A percentile compares a stretch with the other conserved stretches of the same genome.
These are phyloP conservation scores for Plasmopara halstedii DNA, from an alignment of 352 stramenopile genomes.

Conservation along the genomic window DNA sequence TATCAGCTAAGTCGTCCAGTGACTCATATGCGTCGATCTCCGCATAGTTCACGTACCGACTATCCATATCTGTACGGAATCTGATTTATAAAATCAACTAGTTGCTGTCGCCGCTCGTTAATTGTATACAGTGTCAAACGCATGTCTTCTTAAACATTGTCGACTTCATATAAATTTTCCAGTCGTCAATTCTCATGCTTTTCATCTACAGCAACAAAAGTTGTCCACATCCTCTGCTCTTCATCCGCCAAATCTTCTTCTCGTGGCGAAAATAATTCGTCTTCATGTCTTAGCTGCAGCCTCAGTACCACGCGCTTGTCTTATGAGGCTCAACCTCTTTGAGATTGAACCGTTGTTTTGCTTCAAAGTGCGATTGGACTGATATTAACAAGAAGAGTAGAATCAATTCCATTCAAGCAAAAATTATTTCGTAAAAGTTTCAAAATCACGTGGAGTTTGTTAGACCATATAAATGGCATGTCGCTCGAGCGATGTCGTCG, in stretches of 20 bases:
- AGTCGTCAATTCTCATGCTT: slow-evolving; percentile 29
- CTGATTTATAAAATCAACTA: slow-evolving; percentile 73
- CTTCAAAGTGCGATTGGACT: too few relatives aligned
- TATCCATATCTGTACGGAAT: slow-evolving; percentile 58
- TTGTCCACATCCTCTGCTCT: slow-evolving; percentile 56
- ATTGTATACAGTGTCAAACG: slow-evolving; percentile 15
- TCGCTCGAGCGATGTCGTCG: too few relatives aligned
- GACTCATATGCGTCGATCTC: slow-evolving; percentile 51
- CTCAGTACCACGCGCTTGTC: too few relatives aligned
- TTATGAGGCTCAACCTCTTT: too few relatives aligned
- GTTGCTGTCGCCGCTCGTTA: slow-evolving; percentile 38
- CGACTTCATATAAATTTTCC: slow-evolving; percentile 25
- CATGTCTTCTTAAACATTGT: slow-evolving; percentile 33
- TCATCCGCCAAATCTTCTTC: slow-evolving; percentile 48
- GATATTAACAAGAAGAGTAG: too few relatives aligned
- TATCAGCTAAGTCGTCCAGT: slow-evolving; percentile 57
- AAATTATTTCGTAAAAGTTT: too few relatives aligned
- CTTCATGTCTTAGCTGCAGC: too few relatives aligned
- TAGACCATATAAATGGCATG: too few relatives aligned
- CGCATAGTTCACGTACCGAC: slow-evolving; percentile 53
- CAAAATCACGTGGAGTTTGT: too few relatives aligned
- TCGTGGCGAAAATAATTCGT: too few relatives aligned
- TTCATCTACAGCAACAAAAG: slow-evolving; percentile 30
- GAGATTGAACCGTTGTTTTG: too few relatives aligned
- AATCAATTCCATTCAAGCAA: too few relatives aligned